Evolutionary conservation across 78 protist species (phyloP).

Genomic region (Dictyostelium capitatum): DNA sequence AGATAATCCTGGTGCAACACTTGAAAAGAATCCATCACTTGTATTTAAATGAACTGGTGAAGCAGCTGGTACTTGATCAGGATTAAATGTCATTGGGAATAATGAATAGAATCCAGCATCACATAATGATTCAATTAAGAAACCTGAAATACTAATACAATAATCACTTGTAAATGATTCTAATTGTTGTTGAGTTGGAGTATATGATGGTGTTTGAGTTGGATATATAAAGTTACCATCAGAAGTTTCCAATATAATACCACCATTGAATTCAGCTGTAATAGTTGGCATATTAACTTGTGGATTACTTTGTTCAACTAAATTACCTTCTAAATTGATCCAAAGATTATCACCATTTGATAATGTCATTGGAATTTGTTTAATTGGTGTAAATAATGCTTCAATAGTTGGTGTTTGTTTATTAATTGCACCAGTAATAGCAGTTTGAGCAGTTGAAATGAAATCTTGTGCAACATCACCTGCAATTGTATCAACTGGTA

Average conservation of each 20-base stretch:
- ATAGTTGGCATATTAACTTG: conserved; percentile 3
- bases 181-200: neutral
- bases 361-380: neutral
- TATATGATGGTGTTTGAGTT: conserved; percentile 11
- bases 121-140: conserved; percentile 17
- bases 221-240: conserved; percentile 12
- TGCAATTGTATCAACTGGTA: conserved; percentile 31
- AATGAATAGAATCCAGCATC: neutral
- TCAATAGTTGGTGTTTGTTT: neutral
- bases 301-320: neutral
- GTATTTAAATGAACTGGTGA: conserved; percentile 39
- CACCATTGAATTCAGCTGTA: conserved; percentile 13
- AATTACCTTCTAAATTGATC: neutral
- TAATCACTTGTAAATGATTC: conserved; percentile 10
- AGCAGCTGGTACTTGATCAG: conserved; percentile 3
- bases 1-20: conserved; percentile 18
- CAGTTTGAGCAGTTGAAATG: neutral
- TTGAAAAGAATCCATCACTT: conserved; percentile 13
- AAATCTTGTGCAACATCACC: conserved; percentile 27
- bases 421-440: conserved; percentile 12
- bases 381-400: conserved; percentile 12
- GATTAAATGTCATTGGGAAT: conserved; percentile 7
- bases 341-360: conserved; percentile 1
- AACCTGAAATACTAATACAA: neutral
- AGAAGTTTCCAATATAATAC: conserved; percentile 3